Conservation (phyloP, 2,329 filamentous ascomycete species). For the Didymella pinodella region DNA sequence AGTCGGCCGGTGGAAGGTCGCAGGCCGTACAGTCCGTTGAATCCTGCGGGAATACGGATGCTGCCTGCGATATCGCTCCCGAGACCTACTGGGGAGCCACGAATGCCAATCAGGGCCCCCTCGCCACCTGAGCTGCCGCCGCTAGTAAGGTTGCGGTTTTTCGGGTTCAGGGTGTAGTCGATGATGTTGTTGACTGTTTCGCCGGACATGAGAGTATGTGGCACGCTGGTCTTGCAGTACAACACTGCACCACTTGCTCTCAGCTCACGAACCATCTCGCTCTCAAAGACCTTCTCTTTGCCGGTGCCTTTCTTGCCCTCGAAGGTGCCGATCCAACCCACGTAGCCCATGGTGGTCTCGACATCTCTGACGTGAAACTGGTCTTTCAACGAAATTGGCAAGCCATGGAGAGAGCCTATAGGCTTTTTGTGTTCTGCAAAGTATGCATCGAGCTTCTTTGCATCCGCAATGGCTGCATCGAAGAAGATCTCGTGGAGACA, state of each 20-base stretch:
- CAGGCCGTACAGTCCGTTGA: slow-evolving; percentile 64
- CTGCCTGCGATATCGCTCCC: slow-evolving; percentile 67
- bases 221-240: slow-evolving; percentile 66
- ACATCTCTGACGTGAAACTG: slow-evolving; percentile 59
- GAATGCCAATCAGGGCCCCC: slow-evolving; percentile 64
- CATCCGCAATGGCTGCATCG: slow-evolving; percentile 54
- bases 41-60: slow-evolving; percentile 66
- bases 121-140: slow-evolving; percentile 69
- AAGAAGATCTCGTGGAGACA: slow-evolving; percentile 61
- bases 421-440: slow-evolving; percentile 46
- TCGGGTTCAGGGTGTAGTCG: slow-evolving; percentile 65
- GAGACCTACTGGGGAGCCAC: slow-evolving; percentile 63
- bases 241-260: slow-evolving; percentile 63
- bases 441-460: slow-evolving; percentile 54
- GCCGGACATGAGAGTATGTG: slow-evolving; percentile 65
- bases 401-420: slow-evolving; percentile 56
- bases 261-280: slow-evolving; percentile 65
- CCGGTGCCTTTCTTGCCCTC: slow-evolving; percentile 62
- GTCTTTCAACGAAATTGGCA: slow-evolving; percentile 59
- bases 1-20: slow-evolving; percentile 63
- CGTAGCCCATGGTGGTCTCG: slow-evolving; percentile 65
- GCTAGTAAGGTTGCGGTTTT: slow-evolving; percentile 61
- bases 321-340: slow-evolving; percentile 71
- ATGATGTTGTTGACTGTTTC: slow-evolving; percentile 70
- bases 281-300: slow-evolving; percentile 64